Conservation (phyloP, 2,329 filamentous ascomycete genomes). For the Emmonsia crescens region DNA sequence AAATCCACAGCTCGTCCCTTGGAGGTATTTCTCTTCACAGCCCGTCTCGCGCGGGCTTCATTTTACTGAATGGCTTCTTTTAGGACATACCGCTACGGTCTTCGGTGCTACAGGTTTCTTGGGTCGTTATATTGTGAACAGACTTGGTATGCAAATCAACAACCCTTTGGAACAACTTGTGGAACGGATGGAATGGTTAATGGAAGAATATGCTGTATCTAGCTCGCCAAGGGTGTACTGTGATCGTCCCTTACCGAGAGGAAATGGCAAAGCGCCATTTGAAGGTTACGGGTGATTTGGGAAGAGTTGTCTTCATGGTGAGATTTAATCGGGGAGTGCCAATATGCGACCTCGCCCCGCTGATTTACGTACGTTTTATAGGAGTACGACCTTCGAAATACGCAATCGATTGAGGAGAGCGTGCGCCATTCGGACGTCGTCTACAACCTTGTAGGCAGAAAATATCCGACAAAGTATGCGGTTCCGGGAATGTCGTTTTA, state of each 20-base stretch:
- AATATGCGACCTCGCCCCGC: slow-evolving; percentile 8
- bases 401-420: slow-evolving; percentile 87
- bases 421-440: slow-evolving; percentile 96
- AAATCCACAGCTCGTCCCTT: slow-evolving; percentile 56
- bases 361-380: slow-evolving; percentile 26
- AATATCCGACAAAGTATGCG: slow-evolving; percentile 86
- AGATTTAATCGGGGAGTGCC: slow-evolving; percentile 13
- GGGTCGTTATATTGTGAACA: slow-evolving; percentile 94
- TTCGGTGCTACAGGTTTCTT: slow-evolving; percentile 96
- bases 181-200: slow-evolving; percentile 19
- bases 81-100: slow-evolving; percentile 91
- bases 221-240: slow-evolving; percentile 90
- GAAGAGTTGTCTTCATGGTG: slow-evolving; percentile 77
- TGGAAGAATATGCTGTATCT: slow-evolving; percentile 22
- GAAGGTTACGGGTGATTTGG: slow-evolving; percentile 91
- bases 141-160: slow-evolving; percentile 53
- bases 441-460: slow-evolving; percentile 87
- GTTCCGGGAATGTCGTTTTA: background rate
- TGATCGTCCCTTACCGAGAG: slow-evolving; percentile 86
- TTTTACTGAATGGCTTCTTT: slow-evolving; percentile 20
- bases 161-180: background rate
- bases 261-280: slow-evolving; percentile 97
- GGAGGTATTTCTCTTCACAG: slow-evolving; percentile 52
- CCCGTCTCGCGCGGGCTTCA: slow-evolving; percentile 13
- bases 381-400: slow-evolving; percentile 95